These are phyloP conservation scores for Colletotrichum melonis DNA, from an alignment of 2,329 filamentous ascomycete species.

Conservation along the genomic window DNA sequence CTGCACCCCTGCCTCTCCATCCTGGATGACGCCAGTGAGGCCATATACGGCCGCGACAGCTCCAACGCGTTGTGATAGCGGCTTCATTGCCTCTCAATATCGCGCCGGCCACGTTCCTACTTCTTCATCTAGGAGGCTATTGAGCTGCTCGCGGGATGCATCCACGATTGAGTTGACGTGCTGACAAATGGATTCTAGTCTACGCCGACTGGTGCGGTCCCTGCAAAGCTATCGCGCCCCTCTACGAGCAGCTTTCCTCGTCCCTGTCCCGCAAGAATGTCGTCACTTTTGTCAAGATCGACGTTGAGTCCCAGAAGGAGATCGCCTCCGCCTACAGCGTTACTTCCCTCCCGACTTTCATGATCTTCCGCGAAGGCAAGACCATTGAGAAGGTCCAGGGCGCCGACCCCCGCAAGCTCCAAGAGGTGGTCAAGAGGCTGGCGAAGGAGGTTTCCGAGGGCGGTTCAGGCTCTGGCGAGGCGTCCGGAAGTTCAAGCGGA, in stretches of 20 bases:
- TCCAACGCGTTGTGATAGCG: not conserved
- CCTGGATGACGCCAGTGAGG: conserved; percentile 5
- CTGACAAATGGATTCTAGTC: conserved; percentile 65
- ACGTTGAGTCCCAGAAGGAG: conserved; percentile 81
- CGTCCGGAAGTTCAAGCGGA: conserved; percentile 55
- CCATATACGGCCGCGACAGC: not conserved
- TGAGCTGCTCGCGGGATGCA: not conserved
- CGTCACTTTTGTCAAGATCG: conserved; percentile 88
- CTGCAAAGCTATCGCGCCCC: conserved; percentile 84
- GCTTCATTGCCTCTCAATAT: not conserved
- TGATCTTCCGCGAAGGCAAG: conserved; percentile 82
- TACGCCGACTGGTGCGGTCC: conserved; percentile 89
- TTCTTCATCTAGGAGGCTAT: not conserved
- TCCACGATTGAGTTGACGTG: conserved; percentile 31
- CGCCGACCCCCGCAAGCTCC: conserved; percentile 77
- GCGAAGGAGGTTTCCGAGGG: conserved; percentile 70
- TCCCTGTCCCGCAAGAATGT: conserved; percentile 77
- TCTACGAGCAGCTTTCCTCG: conserved; percentile 81
- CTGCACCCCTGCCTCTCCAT: conserved; percentile 43
- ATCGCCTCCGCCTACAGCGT: conserved; percentile 80
- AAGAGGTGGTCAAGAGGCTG: conserved; percentile 77
- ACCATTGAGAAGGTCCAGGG: conserved; percentile 78
- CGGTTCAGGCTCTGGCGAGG: conserved; percentile 50
- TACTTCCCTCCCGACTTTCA: conserved; percentile 87
- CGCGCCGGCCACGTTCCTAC: no score